Evolutionary conservation across 306 rosid genomes (phyloP), one percentile per base, ranked within the genome.

Genomic region (Gleditsia sinensis): DNA sequence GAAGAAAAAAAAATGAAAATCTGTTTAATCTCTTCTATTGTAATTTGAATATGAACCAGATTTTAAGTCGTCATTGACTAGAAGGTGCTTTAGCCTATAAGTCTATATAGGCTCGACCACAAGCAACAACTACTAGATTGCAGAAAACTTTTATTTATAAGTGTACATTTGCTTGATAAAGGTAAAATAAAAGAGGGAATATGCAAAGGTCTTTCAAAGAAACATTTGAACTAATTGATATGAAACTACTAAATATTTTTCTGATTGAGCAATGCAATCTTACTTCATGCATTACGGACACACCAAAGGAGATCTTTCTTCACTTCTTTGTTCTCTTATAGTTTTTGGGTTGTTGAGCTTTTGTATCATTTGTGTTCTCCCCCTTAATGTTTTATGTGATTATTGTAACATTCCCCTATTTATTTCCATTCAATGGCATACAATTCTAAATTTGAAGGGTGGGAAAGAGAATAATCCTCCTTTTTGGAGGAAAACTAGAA

Each of bases 21-120:
- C n/a, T 60, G 53, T 9, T 36, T 17, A 40, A 28, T 33, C 9
- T 30, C 37, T 60, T 50, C 42, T 14, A 53, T 45, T 32, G 33
- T 23, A 69, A 69, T 69, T 63, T 65, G 70, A 64, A 57, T 57
- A 39, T 48, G 71, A 81, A 71, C 67, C 54, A 65, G 72, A 65
- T 71, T 76, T 75, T 12, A 48, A 66, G 65, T 71, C 53, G 71
- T 81, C 45, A 71, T 81, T 71, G 56, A 56, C n/a, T 1, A 65
- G 71, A 53, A 71, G 14, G 74, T 64, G 69, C 61, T 80, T 57
- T 49, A 13, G 43, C 74, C 65, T n/a, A n/a, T n/a, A n/a, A 36
- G 76, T 67, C 54, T 74, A 39, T 67, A 40, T 54, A 39, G 57
- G 42, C 46, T 75, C 84, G 90, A 88, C 90, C 83, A 83, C 81